Conservation (phyloP, 176 grass and related monocot species). For the Oryza australiensis region DNA sequence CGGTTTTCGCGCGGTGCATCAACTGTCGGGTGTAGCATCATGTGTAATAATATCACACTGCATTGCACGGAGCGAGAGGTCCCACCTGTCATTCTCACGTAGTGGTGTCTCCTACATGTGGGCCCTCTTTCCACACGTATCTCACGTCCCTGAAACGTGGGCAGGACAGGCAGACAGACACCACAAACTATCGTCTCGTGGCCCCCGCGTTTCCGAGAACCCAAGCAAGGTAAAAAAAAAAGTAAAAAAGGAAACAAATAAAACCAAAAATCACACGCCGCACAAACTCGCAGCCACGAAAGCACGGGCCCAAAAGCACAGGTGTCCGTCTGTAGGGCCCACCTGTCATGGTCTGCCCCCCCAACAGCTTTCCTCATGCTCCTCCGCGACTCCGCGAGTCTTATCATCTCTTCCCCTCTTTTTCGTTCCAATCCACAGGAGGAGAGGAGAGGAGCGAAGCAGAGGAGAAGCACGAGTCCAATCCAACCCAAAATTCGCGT, state of each 20-base stretch:
- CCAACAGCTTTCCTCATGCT: background rate
- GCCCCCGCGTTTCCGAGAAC: conserved; percentile 11
- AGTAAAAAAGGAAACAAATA: background rate
- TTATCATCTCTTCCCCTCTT: background rate
- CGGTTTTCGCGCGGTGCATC: too few species aligned
- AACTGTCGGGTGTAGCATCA: too few species aligned
- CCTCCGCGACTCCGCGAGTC: conserved; percentile 13
- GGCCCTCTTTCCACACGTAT: too few species aligned
- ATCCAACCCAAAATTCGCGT: background rate
- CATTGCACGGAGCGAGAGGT: too few species aligned
- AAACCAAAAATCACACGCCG: conserved; percentile 8
- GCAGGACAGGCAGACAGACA: too few species aligned
- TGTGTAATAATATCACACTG: too few species aligned
- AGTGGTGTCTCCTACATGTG: too few species aligned
- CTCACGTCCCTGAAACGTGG: too few species aligned
- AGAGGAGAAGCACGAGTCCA: conserved; percentile 11
- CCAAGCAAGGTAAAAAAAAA: conserved; percentile 19
- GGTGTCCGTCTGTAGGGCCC: background rate
- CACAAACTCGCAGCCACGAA: background rate
- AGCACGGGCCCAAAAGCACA: background rate
- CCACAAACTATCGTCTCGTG: background rate
- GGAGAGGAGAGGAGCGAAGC: background rate
- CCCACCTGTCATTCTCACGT: too few species aligned
- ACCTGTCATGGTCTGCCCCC: conserved; percentile 18
- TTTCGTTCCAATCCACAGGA: conserved; percentile 45